Base-by-base conservation (phyloP, 1,284 basidiomycete genomes). In the Ganoderma multipileum region DNA sequence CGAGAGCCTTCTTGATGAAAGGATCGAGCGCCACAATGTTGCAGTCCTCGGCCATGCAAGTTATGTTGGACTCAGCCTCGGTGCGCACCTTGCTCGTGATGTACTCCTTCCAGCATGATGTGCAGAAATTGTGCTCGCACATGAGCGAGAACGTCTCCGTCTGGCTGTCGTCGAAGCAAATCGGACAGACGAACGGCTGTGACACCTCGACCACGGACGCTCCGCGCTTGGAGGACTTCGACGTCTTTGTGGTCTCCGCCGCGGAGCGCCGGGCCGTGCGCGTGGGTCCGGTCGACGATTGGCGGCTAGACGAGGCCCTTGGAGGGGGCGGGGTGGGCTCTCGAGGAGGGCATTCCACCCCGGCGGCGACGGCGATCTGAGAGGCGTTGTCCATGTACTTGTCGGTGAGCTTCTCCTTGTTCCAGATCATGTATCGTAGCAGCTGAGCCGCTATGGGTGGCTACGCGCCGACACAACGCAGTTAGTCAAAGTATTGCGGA, bases 21-120 rank as follows among this genome's bases (percentile, higher is more conserved):
- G 80, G 67, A 75, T 93, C 91, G 1, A 90, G 85, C 3, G 94
- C 90, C 65, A 96, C 87, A 64, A 95, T 84, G 38, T 87, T 85
- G 81, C 98, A 99, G 57, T 90, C 91, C 76, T 93, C 93, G 44
- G 92, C 93, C 97, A 99, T 98, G 84, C 97, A 99, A 71, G 94
- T 89, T 71, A 99, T 91, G 52, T 87, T 83, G 72, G 92, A 91
- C 79, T 99, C 97, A 66, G 93, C 95, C 78, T 99, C 97, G 68
- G 92, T 92, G 71, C 88, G 89, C 77, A 99, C 90, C 85, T 99
- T 99, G 74, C 92, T 91, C 55, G 85, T 84, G 63, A 94, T 80
- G 79, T 99, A 99, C 60, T 92, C 90, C 61, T 83, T 83, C 93
- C 98, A 99, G 82, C 97, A 99, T 20, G 85, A 89, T 20, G 85